Conservation (phyloP, 2,329 filamentous ascomycete species). For the Fusarium metavorans region DNA sequence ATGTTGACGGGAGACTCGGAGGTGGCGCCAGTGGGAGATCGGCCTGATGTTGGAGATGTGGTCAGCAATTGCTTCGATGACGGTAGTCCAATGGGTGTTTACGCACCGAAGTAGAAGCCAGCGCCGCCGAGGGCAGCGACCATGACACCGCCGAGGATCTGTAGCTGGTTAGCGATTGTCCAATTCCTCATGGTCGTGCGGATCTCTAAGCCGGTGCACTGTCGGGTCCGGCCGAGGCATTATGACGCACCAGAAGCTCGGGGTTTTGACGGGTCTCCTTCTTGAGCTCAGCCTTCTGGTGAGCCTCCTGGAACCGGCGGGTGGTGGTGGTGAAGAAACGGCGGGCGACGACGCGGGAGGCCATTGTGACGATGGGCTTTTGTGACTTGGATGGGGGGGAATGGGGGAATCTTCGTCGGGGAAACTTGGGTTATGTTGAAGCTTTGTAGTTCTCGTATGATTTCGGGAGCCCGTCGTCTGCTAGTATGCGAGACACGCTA, state of each 20-base stretch:
- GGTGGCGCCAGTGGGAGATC: constrained; percentile 85
- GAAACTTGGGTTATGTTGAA: constrained; percentile 34
- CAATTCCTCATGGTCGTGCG: neutral
- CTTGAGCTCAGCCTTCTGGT: constrained; percentile 63
- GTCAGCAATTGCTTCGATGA: constrained; percentile 38
- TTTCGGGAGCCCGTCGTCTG: constrained; percentile 40
- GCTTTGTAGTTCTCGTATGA: constrained; percentile 49
- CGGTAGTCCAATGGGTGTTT: constrained; percentile 1
- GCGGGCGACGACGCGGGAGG: constrained; percentile 67
- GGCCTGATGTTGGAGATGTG: constrained; percentile 62
- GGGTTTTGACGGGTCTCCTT: constrained; percentile 68
- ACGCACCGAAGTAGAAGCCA: constrained; percentile 87
- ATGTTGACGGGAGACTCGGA: constrained; percentile 84
- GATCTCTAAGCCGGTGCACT: constrained; percentile 7
- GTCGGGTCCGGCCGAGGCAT: constrained; percentile 39
- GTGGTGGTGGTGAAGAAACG: constrained; percentile 66
- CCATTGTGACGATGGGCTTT: constrained; percentile 58
- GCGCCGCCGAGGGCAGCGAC: constrained; percentile 87
- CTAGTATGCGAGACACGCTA: constrained; percentile 36
- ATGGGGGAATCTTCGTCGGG: constrained; percentile 31
- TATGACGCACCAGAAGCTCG: constrained; percentile 59
- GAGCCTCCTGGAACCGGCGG: constrained; percentile 62
- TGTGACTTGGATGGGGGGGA: constrained; percentile 14
- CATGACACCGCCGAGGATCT: constrained; percentile 96
- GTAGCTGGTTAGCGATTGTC: constrained; percentile 37